These are phyloP conservation scores for Gynochthodes officinalis DNA, from an alignment of 257 asterid genomes.

Conservation along the genomic window DNA sequence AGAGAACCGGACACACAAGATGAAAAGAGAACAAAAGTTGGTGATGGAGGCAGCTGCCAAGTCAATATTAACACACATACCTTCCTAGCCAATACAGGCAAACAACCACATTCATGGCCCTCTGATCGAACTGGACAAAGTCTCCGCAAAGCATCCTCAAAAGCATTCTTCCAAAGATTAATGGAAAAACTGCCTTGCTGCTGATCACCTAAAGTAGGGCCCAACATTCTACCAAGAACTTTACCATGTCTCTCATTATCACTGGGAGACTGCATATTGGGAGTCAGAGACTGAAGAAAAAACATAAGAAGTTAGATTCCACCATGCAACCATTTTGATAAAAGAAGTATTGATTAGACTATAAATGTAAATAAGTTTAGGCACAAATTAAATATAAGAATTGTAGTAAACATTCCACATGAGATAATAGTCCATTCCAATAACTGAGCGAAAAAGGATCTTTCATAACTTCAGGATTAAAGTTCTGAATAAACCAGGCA, in stretches of 20 bases:
- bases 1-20: background rate
- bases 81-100: slow-evolving; percentile 86
- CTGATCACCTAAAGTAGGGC: slow-evolving; percentile 73
- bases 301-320: slow-evolving; percentile 21
- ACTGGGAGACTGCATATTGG: slow-evolving; percentile 80
- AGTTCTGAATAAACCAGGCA: background rate
- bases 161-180: slow-evolving; percentile 77
- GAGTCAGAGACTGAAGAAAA: slow-evolving; percentile 67
- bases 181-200: slow-evolving; percentile 80
- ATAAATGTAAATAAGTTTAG: background rate
- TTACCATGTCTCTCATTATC: slow-evolving; percentile 37
- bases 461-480: background rate
- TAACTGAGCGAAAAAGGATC: background rate
- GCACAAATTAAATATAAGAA: too few species aligned
- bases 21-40: background rate
- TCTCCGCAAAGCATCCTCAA: slow-evolving; percentile 70
- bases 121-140: slow-evolving; percentile 95
- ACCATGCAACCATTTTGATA: background rate
- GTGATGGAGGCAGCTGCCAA: background rate
- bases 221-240: slow-evolving; percentile 46
- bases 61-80: slow-evolving; percentile 32
- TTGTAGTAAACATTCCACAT: background rate
- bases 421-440: too few species aligned
- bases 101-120: slow-evolving; percentile 95
- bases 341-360: background rate